Evolutionary conservation across 2,329 filamentous ascomycete genomes (phyloP), one percentile per base, ranked within the genome.

Genomic region (Penicillium sp.): DNA sequence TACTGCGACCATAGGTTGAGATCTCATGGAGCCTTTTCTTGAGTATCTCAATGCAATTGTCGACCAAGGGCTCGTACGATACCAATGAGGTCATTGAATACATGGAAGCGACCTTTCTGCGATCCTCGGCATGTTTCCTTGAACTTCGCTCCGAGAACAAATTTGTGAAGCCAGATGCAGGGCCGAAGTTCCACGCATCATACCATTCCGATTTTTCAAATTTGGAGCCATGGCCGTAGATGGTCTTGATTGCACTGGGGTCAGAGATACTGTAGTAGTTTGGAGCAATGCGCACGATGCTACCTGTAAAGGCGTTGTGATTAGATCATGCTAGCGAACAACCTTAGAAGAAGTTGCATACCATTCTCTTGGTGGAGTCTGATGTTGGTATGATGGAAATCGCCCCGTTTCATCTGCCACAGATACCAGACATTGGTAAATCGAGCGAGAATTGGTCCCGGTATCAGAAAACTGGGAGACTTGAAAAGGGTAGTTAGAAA

Each of bases 151-250:
- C 53, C 3, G 47, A 45, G 45, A 56, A 55, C 27, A 60, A 10
- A 42, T 56, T 51, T 14, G 39, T 45, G 2, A 43, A 14, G 8
- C 29, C 13, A 6, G 24, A 7, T 11, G 13, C 9, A 6, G 29
- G 8, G 1, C 44, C 53, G 43, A 53, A 39, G 8, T 41, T 44
- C 40, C 50, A 60, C 14, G 58, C 50, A 27, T 53, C 29, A 48
- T 65, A 65, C 27, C 52, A 63, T 32, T 51, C 48, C 5, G 57
- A 49, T 36, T 65, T 64, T 11, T 22, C 18, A 29, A 61, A 64
- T 22, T 53, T 54, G 21, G 52, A 53, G 4, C 58, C 58, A 13
- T 42, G 40, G 2, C 44, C 52, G 45, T 63, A 64, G 11, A 65
- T 61, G 10, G 34, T 53, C 14, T 49, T 54, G 2, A 57, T 48